A percentile compares a stretch with the other conserved stretches of the same genome.
These are phyloP conservation scores for Tulasnella sp. DNA, from an alignment of 768 basidiomycete genomes.

Conservation along the genomic window DNA sequence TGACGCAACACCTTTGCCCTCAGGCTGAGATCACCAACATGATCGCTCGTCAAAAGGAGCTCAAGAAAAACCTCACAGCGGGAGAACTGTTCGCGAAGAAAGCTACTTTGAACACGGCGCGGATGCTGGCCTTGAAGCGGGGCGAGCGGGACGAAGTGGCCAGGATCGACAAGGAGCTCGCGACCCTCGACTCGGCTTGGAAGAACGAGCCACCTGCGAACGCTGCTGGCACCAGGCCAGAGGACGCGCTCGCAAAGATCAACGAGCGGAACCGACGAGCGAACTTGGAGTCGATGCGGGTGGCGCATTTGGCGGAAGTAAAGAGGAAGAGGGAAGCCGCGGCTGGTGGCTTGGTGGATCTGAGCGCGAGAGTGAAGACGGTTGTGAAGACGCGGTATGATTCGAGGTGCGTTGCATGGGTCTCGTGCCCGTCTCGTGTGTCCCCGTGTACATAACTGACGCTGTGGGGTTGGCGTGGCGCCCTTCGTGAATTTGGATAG, in stretches of 20 bases:
- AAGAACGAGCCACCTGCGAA: neutral
- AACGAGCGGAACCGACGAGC: slow-evolving; percentile 85
- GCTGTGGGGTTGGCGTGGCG: neutral
- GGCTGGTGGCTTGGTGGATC: slow-evolving; percentile 20
- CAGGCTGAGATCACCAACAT: slow-evolving; percentile 78
- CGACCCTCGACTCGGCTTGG: slow-evolving; percentile 31
- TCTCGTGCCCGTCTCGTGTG: neutral
- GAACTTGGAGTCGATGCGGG: slow-evolving; percentile 68
- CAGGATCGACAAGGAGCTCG: slow-evolving; percentile 51
- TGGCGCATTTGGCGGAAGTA: slow-evolving; percentile 53
- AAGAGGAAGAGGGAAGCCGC: slow-evolving; percentile 6
- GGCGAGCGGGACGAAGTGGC: slow-evolving; percentile 55
- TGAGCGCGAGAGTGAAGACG: slow-evolving; percentile 54
- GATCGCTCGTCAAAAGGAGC: slow-evolving; percentile 50
- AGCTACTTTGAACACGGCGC: slow-evolving; percentile 56
- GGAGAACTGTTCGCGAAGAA: slow-evolving; percentile 20
- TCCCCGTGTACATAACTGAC: neutral
- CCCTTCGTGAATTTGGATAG: neutral
- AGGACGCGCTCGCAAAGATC: slow-evolving; percentile 50
- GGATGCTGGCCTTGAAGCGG: slow-evolving; percentile 62
- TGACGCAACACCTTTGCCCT: slow-evolving; percentile 9
- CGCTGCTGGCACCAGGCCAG: slow-evolving; percentile 15
- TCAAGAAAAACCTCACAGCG: slow-evolving; percentile 26
- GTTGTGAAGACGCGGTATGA: slow-evolving; percentile 46
- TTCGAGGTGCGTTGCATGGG: slow-evolving; percentile 40